Evolutionary conservation across 352 stramenopile species (phyloP).

Genomic region (Pythium utonaiense): DNA sequence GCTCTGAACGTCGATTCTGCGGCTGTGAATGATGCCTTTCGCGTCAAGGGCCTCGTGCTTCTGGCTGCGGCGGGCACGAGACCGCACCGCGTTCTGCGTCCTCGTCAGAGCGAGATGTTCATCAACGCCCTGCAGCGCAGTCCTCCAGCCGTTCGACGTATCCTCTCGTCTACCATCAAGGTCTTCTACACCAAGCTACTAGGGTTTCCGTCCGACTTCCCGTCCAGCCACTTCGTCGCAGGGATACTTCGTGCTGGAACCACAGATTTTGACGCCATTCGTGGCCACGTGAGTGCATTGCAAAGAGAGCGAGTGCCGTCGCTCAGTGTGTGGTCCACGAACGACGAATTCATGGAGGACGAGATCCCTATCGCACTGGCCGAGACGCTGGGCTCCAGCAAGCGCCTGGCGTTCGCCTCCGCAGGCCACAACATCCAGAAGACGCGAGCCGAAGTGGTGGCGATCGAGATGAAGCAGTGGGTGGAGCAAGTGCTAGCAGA

Average conservation of each 20-base stretch:
- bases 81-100: conserved; percentile 40
- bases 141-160: conserved; percentile 9
- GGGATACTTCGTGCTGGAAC: conserved; percentile 49
- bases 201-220: conserved; percentile 40
- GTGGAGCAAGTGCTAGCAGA: conserved; percentile 21
- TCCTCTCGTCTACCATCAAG: conserved; percentile 29
- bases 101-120: conserved; percentile 31
- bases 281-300: conserved; percentile 26
- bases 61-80: conserved; percentile 43
- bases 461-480: conserved; percentile 38
- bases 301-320: conserved; percentile 25
- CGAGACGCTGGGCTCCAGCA: conserved; percentile 26
- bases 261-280: conserved; percentile 41
- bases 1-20: conserved; percentile 24
- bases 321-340: conserved; percentile 51
- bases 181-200: conserved; percentile 45
- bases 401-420: conserved; percentile 40
- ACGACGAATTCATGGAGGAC: conserved; percentile 63
- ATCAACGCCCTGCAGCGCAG: conserved; percentile 31
- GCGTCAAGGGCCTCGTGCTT: conserved; percentile 37
- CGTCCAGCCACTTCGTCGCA: conserved; percentile 49
- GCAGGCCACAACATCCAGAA: conserved; percentile 80
- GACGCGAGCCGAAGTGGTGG: conserved; percentile 45
- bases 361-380: conserved; percentile 48
- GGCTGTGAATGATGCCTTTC: conserved; percentile 22